A percentile compares a stretch with the other conserved stretches of the same genome.
Conservation (phyloP, 1,139 yeast species). For the Lipomyces yarrowii region DNA sequence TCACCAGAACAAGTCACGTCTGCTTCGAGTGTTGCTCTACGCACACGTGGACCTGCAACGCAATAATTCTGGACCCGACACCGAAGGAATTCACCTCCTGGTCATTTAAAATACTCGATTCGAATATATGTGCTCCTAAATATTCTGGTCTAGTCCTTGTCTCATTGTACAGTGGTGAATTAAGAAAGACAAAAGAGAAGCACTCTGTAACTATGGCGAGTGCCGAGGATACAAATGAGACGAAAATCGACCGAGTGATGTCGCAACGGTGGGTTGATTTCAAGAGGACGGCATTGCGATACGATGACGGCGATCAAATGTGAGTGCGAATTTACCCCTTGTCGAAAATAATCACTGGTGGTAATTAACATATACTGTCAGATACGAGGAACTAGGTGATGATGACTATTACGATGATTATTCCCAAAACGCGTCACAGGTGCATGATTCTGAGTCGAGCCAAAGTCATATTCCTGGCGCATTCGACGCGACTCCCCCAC, state of each 20-base stretch:
- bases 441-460: background rate
- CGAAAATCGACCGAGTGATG: background rate
- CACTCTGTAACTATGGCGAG: background rate
- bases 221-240: background rate
- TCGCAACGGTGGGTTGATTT: constrained; percentile 1
- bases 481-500: constrained; percentile 6
- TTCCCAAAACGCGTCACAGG: background rate
- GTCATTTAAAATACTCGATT: background rate
- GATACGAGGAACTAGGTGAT: constrained; percentile 20
- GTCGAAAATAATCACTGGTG: background rate
- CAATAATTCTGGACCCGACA: no score
- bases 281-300: background rate
- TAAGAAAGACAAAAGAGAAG: no score
- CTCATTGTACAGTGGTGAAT: background rate
- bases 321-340: background rate
- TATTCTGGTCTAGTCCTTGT: background rate
- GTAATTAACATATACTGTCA: background rate
- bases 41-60: no score
- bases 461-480: constrained; percentile 9
- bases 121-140: background rate
- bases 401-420: constrained; percentile 7
- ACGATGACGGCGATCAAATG: background rate
- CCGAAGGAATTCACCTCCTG: background rate
- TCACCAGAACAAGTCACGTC: no score
- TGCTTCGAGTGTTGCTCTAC: no score